These are phyloP conservation scores for Pseudopithomyces maydicus DNA, from an alignment of 2,329 filamentous ascomycete genomes.

Conservation along the genomic window DNA sequence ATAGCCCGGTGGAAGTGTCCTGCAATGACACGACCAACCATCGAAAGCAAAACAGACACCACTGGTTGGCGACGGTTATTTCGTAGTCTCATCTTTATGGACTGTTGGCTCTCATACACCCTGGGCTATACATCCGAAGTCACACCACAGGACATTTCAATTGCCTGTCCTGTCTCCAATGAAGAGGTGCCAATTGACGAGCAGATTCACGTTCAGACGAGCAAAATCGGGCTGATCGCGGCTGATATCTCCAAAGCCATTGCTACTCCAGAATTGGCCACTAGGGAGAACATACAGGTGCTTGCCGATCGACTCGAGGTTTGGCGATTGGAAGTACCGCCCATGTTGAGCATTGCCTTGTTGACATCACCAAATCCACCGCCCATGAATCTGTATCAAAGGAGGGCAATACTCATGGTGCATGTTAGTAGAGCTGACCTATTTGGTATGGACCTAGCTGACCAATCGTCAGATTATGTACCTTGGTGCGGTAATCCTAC, in stretches of 20 bases:
- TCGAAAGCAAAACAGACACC: constrained; percentile 11
- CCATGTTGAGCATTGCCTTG: constrained; percentile 33
- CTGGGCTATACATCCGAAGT: constrained; percentile 42
- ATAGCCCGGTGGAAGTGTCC: constrained; percentile 42
- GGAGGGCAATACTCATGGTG: constrained; percentile 44
- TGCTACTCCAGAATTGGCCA: constrained; percentile 35
- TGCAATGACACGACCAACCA: constrained; percentile 1
- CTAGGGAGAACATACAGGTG: constrained; percentile 32
- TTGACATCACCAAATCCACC: constrained; percentile 32
- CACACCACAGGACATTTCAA: constrained; percentile 32
- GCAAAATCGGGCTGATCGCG: constrained; percentile 42
- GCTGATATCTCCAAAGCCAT: constrained; percentile 43
- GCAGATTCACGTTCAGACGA: constrained; percentile 40
- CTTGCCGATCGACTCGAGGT: constrained; percentile 39
- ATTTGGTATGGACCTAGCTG: background rate
- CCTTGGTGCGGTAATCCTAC: constrained; percentile 41
- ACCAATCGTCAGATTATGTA: constrained; percentile 41
- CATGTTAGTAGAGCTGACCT: constrained; percentile 29
- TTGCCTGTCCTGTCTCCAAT: constrained; percentile 23
- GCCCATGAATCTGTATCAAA: constrained; percentile 34
- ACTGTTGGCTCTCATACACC: constrained; percentile 46
- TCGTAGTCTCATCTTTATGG: constrained; percentile 46
- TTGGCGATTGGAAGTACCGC: constrained; percentile 41
- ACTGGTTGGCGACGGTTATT: constrained; percentile 33
- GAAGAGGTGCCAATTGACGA: constrained; percentile 31